Evolutionary conservation across 2,329 filamentous ascomycete species (phyloP), one percentile per base, ranked within the genome.

Genomic region (Lecanosticta acicola): DNA sequence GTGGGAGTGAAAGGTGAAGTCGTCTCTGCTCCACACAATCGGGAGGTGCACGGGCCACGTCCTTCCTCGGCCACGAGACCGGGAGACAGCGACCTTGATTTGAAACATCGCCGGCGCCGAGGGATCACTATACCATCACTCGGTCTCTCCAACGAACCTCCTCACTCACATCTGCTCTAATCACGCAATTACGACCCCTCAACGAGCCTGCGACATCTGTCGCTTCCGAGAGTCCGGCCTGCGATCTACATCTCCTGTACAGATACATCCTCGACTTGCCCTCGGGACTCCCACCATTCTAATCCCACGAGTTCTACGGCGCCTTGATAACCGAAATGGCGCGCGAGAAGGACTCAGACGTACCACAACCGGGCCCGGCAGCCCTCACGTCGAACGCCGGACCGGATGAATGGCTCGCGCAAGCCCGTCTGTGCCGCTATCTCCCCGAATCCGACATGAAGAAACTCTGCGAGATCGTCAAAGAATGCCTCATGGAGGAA

Each of bases 401-500:
- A 11, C 82, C 94, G 26, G 88, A 96, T 67, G 90, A 97, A 72
- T 98, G 93, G 93, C 78, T 98, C 24, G 87, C 93, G 65, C 87
- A 94, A 68, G 93, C 93, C 36, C 96, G 95, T 71, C 86, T 93
- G 69, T 97, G 93, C 73, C 93, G 94, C 68, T 96, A 97, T 68
- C 79, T 98, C 42, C 93, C 93, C 40, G 93, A 98, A 71, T 74
- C 84, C 52, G 88, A 94, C 63, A 98, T 98, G 93, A 98, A 98
- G 77, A 87, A 94, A 68, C 78, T 98, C 39, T 98, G 93, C 68
- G 93, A 98, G 73, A 94, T 94, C 66, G 93, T 97, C 50, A 98
- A 98, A 74, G 93, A 97, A 71, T 94, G 88, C 56, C 78, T 98
- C 61, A 98, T 98, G 93, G 93, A 98, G 77, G 93, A 98, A 72